Evolutionary conservation across 2,329 filamentous ascomycete species (phyloP).

Genomic region (Colletotrichum gigasporum): DNA sequence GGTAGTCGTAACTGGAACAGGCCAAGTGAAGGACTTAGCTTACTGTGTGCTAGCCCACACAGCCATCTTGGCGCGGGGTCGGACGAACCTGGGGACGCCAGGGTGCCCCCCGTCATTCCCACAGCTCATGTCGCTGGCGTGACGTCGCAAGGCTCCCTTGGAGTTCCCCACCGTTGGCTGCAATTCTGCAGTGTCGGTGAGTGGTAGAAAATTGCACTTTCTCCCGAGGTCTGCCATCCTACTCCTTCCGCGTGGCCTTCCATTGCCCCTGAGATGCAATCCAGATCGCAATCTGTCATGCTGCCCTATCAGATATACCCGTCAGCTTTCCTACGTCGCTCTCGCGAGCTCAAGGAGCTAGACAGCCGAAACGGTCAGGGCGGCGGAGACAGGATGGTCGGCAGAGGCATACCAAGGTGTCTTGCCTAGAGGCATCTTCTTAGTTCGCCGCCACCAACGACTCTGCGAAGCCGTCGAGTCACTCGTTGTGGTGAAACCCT

Average conservation of each 20-base stretch:
- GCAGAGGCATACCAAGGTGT: neutral
- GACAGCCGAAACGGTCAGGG: neutral
- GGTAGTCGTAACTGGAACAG: constrained; percentile 10
- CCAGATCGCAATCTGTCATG: neutral
- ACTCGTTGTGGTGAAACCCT: constrained; percentile 22
- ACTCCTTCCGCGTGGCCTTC: neutral
- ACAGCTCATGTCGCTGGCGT: neutral
- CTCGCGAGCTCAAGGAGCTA: neutral
- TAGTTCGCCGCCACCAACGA: constrained; percentile 3
- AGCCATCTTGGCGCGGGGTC: constrained; percentile 31
- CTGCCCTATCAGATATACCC: neutral
- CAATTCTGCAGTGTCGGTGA: neutral
- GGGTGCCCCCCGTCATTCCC: constrained; percentile 9
- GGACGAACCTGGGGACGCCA: constrained; percentile 25
- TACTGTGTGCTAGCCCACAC: neutral
- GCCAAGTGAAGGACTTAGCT: constrained; percentile 21
- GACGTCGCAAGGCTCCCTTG: constrained; percentile 3
- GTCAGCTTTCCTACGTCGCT: neutral
- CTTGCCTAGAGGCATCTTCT: neutral
- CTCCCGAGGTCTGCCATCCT: neutral
- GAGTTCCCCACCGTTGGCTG: neutral
- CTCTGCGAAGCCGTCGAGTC: constrained; percentile 5
- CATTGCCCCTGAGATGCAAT: neutral
- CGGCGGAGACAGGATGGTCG: neutral
- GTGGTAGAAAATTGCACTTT: neutral